Conservation (phyloP, 306 rosid genomes). For the Quercus engelmannii region DNA sequence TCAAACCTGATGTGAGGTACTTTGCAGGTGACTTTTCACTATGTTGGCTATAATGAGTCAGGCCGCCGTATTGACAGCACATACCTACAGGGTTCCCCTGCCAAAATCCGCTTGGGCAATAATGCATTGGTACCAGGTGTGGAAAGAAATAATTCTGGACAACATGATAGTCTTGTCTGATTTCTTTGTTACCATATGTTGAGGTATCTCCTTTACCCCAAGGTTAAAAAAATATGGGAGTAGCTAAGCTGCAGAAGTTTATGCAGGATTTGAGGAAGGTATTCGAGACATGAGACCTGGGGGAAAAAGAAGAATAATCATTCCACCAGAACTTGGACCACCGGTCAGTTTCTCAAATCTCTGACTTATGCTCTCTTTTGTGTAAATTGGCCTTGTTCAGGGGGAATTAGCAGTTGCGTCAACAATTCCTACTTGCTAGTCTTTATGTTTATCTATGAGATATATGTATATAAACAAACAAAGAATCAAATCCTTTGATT, state of each 20-base stretch:
- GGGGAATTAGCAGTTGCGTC: neutral
- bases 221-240: neutral
- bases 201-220: constrained; percentile 3
- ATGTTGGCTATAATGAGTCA: constrained; percentile 87
- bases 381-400: constrained; percentile 5
- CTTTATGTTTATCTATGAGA: too few species aligned
- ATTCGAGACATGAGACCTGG: constrained; percentile 90
- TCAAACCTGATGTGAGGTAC: constrained; percentile 3
- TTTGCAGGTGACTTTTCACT: constrained; percentile 84
- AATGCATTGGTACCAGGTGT: constrained; percentile 93
- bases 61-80: constrained; percentile 98
- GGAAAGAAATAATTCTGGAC: neutral
- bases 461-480: neutral
- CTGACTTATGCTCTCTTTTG: constrained; percentile 8
- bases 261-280: constrained; percentile 97
- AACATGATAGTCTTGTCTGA: neutral
- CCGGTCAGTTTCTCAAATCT: constrained; percentile 61
- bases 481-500: neutral
- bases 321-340: constrained; percentile 97
- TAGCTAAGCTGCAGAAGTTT: constrained; percentile 12
- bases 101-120: constrained; percentile 90
- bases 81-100: constrained; percentile 87
- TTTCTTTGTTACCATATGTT: constrained; percentile 12
- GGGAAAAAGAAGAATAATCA: constrained; percentile 90
- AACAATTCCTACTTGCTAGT: too few species aligned